Evolutionary conservation across 148 eudicot genomes (phyloP), one percentile per base, ranked within the genome.

Genomic region (Rhododendron williamsianum): DNA sequence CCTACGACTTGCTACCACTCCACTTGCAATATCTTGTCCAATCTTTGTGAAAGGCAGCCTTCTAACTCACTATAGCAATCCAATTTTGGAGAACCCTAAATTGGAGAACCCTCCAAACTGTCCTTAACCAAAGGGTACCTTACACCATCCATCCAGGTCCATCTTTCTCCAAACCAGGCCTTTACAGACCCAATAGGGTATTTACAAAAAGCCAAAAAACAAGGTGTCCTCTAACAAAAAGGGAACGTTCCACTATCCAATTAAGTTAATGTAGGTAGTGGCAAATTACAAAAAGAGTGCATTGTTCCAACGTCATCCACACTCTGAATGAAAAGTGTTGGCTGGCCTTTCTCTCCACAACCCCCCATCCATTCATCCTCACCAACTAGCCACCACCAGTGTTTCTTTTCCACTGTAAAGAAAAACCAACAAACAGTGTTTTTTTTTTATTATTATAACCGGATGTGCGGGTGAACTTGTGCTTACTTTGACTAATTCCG

Each of bases 271-370:
- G 77, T 25, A 51, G 9, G 15, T 27, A 27, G 56, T 67, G 78
- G 63, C 16, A 33, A 13, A 27, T 46, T 21, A 48, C 56, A 43
- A 71, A 81, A 56, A 27, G 36, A 77, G 78, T 58, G 35, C 9
- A 71, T 72, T 83, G 46, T 72, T 33, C 63, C 85, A 33, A 33
- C 85, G 79, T 49, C 85, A 83, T 72, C 27, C 80, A 72, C 78
- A 71, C 78, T 49, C 11, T 33, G 3, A 69, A 11, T 2, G 6
- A 9, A 33, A 71, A 49, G 38, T 35, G 43, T 30, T 69, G 52
- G 85, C 12, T 23, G 30, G 72, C 1, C 4, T 23, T 65, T 67
- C 38, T 82, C 27, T 67, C 58, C 58, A 82, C 73, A 67, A 43
- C 4, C 71, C 81, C 16, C 35, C 65, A 69, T 4, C 45, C 4